These are phyloP conservation scores for Erodium chrysanthum DNA, from an alignment of 441 rosid genomes.

Conservation along the genomic window DNA sequence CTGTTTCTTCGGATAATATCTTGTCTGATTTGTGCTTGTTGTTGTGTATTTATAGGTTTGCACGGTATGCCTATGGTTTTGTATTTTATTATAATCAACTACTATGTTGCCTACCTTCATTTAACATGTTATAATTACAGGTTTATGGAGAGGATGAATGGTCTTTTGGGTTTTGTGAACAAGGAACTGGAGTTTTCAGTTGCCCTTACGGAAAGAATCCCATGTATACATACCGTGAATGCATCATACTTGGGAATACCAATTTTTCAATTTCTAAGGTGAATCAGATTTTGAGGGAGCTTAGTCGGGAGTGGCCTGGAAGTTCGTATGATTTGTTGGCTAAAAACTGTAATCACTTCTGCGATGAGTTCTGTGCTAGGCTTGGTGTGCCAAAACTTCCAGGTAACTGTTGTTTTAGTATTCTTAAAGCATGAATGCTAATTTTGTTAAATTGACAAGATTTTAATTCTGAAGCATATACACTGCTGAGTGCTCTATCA, in stretches of 20 bases:
- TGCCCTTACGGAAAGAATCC: conserved; percentile 86
- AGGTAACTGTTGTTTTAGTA: conserved; percentile 34
- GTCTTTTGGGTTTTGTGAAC: conserved; percentile 94
- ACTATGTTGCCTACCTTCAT: neutral
- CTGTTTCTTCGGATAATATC: neutral
- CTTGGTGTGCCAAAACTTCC: conserved; percentile 92
- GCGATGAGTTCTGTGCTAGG: conserved; percentile 72
- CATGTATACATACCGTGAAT: conserved; percentile 85
- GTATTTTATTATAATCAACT: no score
- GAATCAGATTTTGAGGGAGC: conserved; percentile 70
- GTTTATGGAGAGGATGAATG: conserved; percentile 89
- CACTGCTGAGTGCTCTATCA: neutral
- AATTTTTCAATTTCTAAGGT: conserved; percentile 50
- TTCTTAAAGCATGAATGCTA: neutral
- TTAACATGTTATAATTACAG: conserved; percentile 27
- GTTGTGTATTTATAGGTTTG: neutral
- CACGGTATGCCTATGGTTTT: neutral
- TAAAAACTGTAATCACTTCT: conserved; percentile 92
- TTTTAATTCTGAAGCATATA: neutral
- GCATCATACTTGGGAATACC: conserved; percentile 64
- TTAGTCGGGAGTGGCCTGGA: conserved; percentile 92
- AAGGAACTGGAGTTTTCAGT: conserved; percentile 85
- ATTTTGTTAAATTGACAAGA: neutral
- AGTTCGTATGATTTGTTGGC: conserved; percentile 64
- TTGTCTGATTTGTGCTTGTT: neutral